Percentiles rank a stretch among this genome's conserved stretches.
Evolutionary conservation across 2,329 filamentous ascomycete genomes (phyloP).

Genomic region (Calonectria hawksworthii): DNA sequence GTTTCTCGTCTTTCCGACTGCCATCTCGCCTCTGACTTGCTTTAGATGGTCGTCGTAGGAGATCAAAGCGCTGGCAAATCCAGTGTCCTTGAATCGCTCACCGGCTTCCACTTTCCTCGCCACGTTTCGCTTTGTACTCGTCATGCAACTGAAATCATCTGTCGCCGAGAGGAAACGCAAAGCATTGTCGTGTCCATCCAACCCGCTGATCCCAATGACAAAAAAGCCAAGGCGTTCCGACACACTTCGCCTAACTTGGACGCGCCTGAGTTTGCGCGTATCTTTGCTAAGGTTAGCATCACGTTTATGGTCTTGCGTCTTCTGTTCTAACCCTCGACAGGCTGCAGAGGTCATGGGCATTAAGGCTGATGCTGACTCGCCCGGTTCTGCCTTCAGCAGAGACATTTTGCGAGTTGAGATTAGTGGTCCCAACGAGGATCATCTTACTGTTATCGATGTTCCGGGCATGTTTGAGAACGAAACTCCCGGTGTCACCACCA

Average conservation of each 20-base stretch:
- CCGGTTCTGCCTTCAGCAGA: constrained; percentile 58
- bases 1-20: background rate
- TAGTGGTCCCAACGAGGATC: constrained; percentile 58
- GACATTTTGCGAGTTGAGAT: constrained; percentile 60
- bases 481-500: constrained; percentile 56
- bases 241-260: constrained; percentile 42
- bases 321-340: constrained; percentile 33
- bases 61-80: constrained; percentile 91
- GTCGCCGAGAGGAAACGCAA: constrained; percentile 52
- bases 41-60: constrained; percentile 86
- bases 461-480: constrained; percentile 63
- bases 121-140: constrained; percentile 61
- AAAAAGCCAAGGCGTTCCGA: constrained; percentile 44
- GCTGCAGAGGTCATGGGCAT: constrained; percentile 63
- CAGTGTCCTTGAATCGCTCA: constrained; percentile 80
- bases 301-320: fast-evolving
- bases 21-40: background rate
- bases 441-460: constrained; percentile 68
- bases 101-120: constrained; percentile 63
- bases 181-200: constrained; percentile 59
- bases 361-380: constrained; percentile 35
- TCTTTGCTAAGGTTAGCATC: constrained; percentile 57
- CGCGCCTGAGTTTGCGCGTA: constrained; percentile 47
- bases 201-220: constrained; percentile 27
- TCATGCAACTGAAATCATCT: constrained; percentile 63